Evolutionary conservation across 495 filamentous ascomycete species (phyloP).

Genomic region (Aspergillus carlsbadensis): DNA sequence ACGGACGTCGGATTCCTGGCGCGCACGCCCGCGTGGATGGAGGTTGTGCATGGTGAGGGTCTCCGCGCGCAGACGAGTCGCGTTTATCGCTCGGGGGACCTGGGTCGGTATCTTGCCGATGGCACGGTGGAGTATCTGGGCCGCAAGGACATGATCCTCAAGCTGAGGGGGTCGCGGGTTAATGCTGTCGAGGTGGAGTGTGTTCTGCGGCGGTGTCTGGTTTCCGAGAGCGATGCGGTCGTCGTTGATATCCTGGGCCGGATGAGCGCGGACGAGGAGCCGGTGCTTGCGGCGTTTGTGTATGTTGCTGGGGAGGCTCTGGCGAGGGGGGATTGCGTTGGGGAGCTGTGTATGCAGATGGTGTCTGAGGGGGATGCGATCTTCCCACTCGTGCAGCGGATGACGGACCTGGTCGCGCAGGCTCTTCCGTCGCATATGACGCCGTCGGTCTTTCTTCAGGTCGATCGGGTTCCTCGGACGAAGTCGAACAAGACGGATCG

Average conservation of each 20-base stretch:
- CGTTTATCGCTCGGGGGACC: slow-evolving; percentile 75
- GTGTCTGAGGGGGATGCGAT: neutral
- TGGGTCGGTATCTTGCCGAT: slow-evolving; percentile 71
- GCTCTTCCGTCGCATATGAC: slow-evolving; percentile 24
- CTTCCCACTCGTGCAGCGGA: slow-evolving; percentile 1
- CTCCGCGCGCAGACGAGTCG: slow-evolving; percentile 6
- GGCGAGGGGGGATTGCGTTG: neutral
- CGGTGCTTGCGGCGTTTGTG: slow-evolving; percentile 23
- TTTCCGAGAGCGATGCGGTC: slow-evolving; percentile 13
- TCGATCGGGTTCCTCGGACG: slow-evolving; percentile 38
- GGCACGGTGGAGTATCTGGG: slow-evolving; percentile 72
- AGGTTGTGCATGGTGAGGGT: slow-evolving; percentile 7
- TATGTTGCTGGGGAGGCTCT: slow-evolving; percentile 6
- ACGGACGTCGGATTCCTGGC: slow-evolving; percentile 16
- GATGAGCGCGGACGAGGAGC: slow-evolving; percentile 20
- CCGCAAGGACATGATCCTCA: slow-evolving; percentile 76
- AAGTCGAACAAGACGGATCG: slow-evolving; percentile 46
- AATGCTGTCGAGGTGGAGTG: slow-evolving; percentile 71
- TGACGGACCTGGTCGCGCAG: slow-evolving; percentile 13
- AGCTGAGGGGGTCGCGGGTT: slow-evolving; percentile 73
- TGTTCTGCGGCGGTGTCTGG: slow-evolving; percentile 15
- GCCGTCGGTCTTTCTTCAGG: slow-evolving; percentile 22
- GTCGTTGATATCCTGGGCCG: slow-evolving; percentile 26
- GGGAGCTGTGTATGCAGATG: neutral
- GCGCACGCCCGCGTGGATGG: slow-evolving; percentile 18